These are phyloP conservation scores for Lichtheimia ornata DNA, from an alignment of 371 early-diverging fungal species.

Conservation along the genomic window DNA sequence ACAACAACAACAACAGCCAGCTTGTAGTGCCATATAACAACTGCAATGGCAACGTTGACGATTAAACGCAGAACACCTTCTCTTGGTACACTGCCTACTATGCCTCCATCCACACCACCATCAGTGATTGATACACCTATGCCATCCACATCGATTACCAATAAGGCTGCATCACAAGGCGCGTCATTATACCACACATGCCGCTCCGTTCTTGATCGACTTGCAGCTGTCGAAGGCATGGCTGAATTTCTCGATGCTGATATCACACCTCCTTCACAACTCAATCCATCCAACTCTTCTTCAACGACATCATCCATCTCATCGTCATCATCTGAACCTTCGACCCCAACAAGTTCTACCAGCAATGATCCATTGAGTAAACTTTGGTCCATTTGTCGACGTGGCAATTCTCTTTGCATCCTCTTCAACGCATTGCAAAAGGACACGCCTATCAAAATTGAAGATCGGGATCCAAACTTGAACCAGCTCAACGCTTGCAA, in stretches of 20 bases:
- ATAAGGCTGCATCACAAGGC: conserved; percentile 24
- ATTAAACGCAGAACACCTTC: conserved; percentile 41
- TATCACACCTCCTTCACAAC: conserved; percentile 14
- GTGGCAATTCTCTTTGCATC: conserved; percentile 84
- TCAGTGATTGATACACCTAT: conserved; percentile 25
- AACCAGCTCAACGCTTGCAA: conserved; percentile 80
- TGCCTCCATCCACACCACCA: conserved; percentile 12
- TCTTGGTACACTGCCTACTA: conserved; percentile 24
- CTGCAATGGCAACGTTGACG: conserved; percentile 34
- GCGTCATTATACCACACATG: conserved; percentile 70
- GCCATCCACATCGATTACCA: conserved; percentile 19
- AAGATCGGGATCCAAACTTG: conserved; percentile 60
- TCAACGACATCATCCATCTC: conserved; percentile 7
- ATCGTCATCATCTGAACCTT: conserved; percentile 22
- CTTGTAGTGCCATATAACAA: not conserved
- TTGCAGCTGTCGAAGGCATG: conserved; percentile 63
- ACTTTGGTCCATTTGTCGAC: conserved; percentile 88
- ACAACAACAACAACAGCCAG: conserved; percentile 7
- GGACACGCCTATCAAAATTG: conserved; percentile 50
- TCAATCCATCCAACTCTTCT: conserved; percentile 16
- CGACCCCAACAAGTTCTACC: conserved; percentile 33
- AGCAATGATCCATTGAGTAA: conserved; percentile 80
- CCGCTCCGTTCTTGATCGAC: conserved; percentile 59
- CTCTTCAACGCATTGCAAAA: conserved; percentile 81
- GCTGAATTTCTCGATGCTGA: conserved; percentile 53